Conservation (phyloP, 1,139 yeast genomes). For the Saccharomycopsis hybrid region DNA sequence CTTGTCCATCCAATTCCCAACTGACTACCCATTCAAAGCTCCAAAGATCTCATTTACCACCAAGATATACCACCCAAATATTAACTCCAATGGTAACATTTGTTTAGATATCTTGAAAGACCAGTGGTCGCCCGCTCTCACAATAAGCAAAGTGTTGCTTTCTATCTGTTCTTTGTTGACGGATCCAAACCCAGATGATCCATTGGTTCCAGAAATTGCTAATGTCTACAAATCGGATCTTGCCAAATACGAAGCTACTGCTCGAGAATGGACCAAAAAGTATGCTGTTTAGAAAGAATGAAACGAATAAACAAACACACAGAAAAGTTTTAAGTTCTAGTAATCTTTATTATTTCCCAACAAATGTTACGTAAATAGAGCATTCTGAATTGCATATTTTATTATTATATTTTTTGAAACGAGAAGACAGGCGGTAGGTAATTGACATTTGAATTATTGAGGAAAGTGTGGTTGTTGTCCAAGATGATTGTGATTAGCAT, state of each 20-base stretch:
- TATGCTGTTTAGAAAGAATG: conserved; percentile 62
- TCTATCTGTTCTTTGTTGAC: conserved; percentile 88
- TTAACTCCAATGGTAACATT: conserved; percentile 81
- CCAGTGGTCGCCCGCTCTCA: conserved; percentile 89
- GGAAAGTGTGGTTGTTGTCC: no score
- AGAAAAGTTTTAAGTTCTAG: no score
- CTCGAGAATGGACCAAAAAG: conserved; percentile 98
- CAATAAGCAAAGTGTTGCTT: conserved; percentile 81
- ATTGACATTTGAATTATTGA: no score
- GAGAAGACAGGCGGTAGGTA: no score
- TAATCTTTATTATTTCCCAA: no score
- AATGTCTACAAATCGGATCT: conserved; percentile 94
- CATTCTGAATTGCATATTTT: no score
- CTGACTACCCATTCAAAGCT: conserved; percentile 92
- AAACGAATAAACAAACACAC: no score
- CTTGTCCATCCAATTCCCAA: conserved; percentile 87
- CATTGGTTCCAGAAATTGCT: conserved; percentile 97
- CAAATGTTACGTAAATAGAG: no score
- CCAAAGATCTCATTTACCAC: conserved; percentile 89
- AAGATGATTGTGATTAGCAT: no score
- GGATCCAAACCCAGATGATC: conserved; percentile 98
- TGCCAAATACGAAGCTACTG: conserved; percentile 92
- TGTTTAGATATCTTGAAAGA: conserved; percentile 82
- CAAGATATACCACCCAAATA: conserved; percentile 86
- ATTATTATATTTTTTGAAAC: no score